These are phyloP conservation scores for Stevia rebaudiana DNA, from an alignment of 140 eudicot genomes.

Conservation along the genomic window DNA sequence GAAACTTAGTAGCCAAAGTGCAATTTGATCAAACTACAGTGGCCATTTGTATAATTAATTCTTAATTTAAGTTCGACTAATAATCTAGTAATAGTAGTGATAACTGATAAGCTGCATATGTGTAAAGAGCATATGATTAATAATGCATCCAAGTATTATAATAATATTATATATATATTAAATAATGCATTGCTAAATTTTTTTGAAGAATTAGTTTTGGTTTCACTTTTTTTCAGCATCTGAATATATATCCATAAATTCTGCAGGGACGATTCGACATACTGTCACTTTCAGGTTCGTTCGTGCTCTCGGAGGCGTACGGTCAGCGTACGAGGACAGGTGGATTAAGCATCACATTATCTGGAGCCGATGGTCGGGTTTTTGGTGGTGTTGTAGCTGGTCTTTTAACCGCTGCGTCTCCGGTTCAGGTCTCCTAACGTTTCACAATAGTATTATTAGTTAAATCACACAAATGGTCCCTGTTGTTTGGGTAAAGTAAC, in stretches of 20 bases:
- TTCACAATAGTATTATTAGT: background rate
- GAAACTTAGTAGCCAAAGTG: too few species aligned
- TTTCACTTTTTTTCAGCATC: background rate
- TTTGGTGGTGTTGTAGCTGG: constrained; percentile 95
- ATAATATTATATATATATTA: background rate
- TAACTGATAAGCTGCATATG: background rate
- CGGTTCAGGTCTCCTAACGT: constrained; percentile 59
- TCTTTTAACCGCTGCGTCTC: constrained; percentile 68
- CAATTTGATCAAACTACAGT: too few species aligned
- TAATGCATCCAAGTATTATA: background rate
- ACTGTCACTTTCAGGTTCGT: constrained; percentile 82
- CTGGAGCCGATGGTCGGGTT: constrained; percentile 91
- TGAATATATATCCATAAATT: constrained; percentile 6
- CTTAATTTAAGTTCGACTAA: too few species aligned
- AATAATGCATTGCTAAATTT: background rate
- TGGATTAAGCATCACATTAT: constrained; percentile 70
- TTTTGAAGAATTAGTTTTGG: background rate
- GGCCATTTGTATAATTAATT: too few species aligned
- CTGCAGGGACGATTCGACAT: constrained; percentile 87
- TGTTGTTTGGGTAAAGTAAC: too few species aligned
- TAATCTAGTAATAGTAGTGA: background rate
- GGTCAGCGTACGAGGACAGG: constrained; percentile 87
- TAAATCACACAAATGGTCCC: too few species aligned
- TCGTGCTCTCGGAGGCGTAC: constrained; percentile 58
- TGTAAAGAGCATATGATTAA: background rate